Evolutionary conservation across 2,329 filamentous ascomycete genomes (phyloP).

Genomic region (Trichophyton rubrum): DNA sequence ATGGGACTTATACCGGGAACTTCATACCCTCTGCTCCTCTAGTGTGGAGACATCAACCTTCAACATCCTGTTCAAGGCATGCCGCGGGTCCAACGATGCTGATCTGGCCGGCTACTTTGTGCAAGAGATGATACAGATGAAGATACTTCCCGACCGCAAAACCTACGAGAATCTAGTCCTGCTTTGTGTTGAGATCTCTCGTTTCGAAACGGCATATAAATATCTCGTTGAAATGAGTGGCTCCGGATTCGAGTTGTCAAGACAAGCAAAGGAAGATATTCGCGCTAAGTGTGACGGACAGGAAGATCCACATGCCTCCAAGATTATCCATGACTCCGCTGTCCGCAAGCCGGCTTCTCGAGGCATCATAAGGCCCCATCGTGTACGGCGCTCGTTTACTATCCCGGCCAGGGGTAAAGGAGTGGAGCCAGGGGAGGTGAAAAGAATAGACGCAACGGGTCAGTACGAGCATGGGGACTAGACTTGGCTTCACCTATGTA

Average conservation of each 20-base stretch:
- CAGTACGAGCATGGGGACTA: background rate
- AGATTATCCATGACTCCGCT: constrained; percentile 21
- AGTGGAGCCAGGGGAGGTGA: background rate
- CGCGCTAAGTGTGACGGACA: constrained; percentile 20
- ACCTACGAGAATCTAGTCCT: constrained; percentile 53
- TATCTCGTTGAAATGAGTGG: constrained; percentile 28
- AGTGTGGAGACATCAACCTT: constrained; percentile 41
- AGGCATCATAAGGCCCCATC: background rate
- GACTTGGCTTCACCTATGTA: background rate
- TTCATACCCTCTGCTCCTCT: constrained; percentile 40
- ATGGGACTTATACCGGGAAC: constrained; percentile 48
- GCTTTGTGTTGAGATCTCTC: constrained; percentile 38
- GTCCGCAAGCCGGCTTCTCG: constrained; percentile 15
- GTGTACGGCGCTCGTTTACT: background rate
- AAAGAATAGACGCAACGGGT: background rate
- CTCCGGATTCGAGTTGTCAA: constrained; percentile 20
- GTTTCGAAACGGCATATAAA: constrained; percentile 26
- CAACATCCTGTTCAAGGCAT: constrained; percentile 46
- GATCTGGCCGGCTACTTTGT: constrained; percentile 49
- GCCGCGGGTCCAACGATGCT: constrained; percentile 34
- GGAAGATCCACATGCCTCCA: constrained; percentile 21
- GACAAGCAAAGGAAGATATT: constrained; percentile 19
- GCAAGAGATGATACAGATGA: constrained; percentile 47
- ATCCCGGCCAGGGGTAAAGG: background rate
- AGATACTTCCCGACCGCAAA: constrained; percentile 41